Percentiles rank a stretch among this genome's conserved stretches.
Evolutionary conservation across 441 rosid species (phyloP).

Genomic region (Brassica hybrid): DNA sequence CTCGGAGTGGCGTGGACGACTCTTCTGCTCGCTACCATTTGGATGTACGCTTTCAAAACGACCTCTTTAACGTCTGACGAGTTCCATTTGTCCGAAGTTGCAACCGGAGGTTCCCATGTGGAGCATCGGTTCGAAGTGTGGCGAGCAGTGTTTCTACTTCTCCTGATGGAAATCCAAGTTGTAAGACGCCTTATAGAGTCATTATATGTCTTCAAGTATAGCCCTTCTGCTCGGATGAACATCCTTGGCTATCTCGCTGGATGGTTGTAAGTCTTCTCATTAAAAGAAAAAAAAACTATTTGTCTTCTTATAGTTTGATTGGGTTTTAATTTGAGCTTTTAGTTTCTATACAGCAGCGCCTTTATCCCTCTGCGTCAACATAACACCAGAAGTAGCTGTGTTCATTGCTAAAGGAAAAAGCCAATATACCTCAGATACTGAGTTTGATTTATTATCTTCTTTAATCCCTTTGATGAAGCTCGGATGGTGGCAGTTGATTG

Average conservation of each 20-base stretch:
- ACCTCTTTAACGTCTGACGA: slow-evolving; percentile 49
- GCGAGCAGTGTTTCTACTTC: slow-evolving; percentile 64
- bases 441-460: slow-evolving; percentile 44
- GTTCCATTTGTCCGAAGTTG: slow-evolving; percentile 1
- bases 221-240: slow-evolving; percentile 76
- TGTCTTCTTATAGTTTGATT: background rate
- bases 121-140: slow-evolving; percentile 50
- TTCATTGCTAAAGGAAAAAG: slow-evolving; percentile 37
- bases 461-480: slow-evolving; percentile 54
- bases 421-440: slow-evolving; percentile 34
- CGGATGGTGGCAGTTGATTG: slow-evolving; percentile 62
- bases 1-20: slow-evolving; percentile 75
- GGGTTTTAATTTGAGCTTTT: slow-evolving; percentile 20
- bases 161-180: slow-evolving; percentile 73
- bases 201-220: slow-evolving; percentile 60
- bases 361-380: slow-evolving; percentile 62
- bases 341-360: slow-evolving; percentile 71
- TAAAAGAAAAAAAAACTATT: background rate
- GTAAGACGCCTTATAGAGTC: slow-evolving; percentile 72
- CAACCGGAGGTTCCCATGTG: no score
- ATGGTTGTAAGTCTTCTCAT: slow-evolving; percentile 44
- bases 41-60: slow-evolving; percentile 58
- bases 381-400: slow-evolving; percentile 4
- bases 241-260: slow-evolving; percentile 70
- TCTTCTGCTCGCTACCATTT: slow-evolving; percentile 57